Base-by-base conservation (phyloP, 352 stramenopile species). In the Globisporangium nodosum region DNA sequence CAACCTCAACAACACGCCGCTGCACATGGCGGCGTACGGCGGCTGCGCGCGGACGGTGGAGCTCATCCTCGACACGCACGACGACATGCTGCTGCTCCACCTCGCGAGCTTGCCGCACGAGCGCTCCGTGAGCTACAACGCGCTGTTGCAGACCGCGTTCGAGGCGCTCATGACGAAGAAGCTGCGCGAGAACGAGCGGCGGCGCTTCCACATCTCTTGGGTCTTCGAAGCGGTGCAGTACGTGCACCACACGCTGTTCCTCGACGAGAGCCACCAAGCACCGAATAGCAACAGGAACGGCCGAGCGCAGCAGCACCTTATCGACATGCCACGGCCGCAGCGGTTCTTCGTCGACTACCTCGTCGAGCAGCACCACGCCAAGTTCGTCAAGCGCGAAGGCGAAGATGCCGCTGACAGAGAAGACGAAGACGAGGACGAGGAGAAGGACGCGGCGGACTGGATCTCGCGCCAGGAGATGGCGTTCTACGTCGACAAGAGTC, bases 21-120 rank as follows among this genome's bases (percentile, higher is more conserved):
- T 92, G 47, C 82, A 92, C 47, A 78, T 83, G 58, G 80, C 78
- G n/a, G 82, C 82, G 1, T 76, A 76, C 37, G 78, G 74, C 15
- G 82, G 82, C 3, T 78, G 61, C 42, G 69, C 65, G 1, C 63
- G 64, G 11, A 72, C 78, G 35, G 65, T 65, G 3, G 62, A 74
- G 9, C 53, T 81, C 20, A n/a, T 90, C 5, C 62, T 90, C 9
- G 60, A 68, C 5, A 56, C 67, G 0, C 75, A 85, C 39, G 69
- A 90, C 58, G 69, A 87, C 6, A 56, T 60, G 6, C 65, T 87
- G 21, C 65, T 74, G 33, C 54, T 78, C 52, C 78, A 78, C n/a
- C 47, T 87, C 21, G 76, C 63, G 0, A 63, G 64, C 16, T 42
- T 88, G 8, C 78, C 76, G 13, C 63, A 66, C 1, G 42, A 58